Evolutionary conservation across 306 rosid genomes (phyloP), one percentile per base, ranked within the genome.

Genomic region (Sicyos baderoa): DNA sequence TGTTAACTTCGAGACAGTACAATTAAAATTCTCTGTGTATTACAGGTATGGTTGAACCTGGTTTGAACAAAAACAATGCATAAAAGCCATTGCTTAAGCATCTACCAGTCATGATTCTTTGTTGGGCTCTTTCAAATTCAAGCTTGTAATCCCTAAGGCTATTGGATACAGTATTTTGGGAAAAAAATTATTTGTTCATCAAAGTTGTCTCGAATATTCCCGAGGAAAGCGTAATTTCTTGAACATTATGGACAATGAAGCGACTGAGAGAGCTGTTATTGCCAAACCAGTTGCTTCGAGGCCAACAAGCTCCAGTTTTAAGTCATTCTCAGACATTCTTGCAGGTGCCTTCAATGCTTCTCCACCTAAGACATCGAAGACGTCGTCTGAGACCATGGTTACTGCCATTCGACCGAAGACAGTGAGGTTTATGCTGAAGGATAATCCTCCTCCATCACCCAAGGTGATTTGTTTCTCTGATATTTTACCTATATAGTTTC

Each of bases 381-480:
- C 55, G 60, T 68, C 89, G 51, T 77, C 97, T 53, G 88, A 80
- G 53, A 62, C 87, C 63, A 78, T 90, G 72, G 86, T 89, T 75
- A 72, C 95, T 70, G 99, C 96, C 54, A 88, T 90, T 79, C 86
- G 96, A 74, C 99, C 99, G 12, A 93, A 88, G 85, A 90, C 96
- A 32, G 88, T 86, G 69, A 88, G 97, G 90, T 82, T 93, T 78
- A 88, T 85, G 83, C 82, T 97, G 53, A 55, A 76, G 52, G 12
- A 74, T 58, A 81, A 75, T 78, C 79, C 19, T 58, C 59, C 80
- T 35, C 76, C 82, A 51, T 51, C 83, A 51, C 44, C 83, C 51
- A 84, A 75, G 4, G 78, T 78, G 78, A 51, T 63, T 83, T 83
- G 91, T 80, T 84, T 91, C 78, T 84, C 75, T 93, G 72, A 83